Conservation (phyloP, 2,329 filamentous ascomycete species). For the Ophioceras dolichostomum region DNA sequence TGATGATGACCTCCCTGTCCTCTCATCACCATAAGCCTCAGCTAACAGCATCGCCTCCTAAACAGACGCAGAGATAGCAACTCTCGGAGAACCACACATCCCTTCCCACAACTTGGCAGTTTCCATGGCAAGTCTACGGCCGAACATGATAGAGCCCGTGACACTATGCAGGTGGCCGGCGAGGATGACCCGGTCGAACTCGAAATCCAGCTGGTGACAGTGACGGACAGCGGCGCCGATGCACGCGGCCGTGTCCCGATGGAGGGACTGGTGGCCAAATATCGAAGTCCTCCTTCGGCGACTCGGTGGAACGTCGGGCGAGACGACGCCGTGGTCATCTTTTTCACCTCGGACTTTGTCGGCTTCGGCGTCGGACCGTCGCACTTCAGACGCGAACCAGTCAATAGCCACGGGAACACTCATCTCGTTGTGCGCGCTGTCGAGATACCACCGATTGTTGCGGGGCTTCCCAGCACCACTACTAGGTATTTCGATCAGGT, state of each 20-base stretch:
- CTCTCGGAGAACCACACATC: not conserved
- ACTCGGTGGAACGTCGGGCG: not conserved
- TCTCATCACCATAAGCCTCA: too few relatives aligned
- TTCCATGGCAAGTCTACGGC: not conserved
- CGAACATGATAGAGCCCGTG: conserved; percentile 1
- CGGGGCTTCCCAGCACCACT: too few relatives aligned
- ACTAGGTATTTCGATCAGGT: not conserved
- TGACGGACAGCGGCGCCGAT: not conserved
- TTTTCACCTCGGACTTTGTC: too few relatives aligned
- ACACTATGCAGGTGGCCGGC: not conserved
- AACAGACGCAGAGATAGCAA: not conserved
- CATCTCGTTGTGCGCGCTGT: conserved; percentile 2
- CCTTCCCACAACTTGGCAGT: not conserved
- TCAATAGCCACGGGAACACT: conserved; percentile 1
- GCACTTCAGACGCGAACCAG: conserved; percentile 2
- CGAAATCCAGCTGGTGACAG: not conserved
- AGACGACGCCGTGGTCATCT: not conserved
- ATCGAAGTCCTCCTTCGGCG: not conserved
- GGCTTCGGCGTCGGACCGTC: not conserved
- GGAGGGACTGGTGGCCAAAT: conserved; percentile 1
- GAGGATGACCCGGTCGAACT: conserved; percentile 1
- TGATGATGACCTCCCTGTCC: not conserved
- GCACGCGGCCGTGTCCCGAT: not conserved
- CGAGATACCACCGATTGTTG: conserved; percentile 1
- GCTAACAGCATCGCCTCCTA: not conserved